These are phyloP conservation scores for Rhizopogon vesiculosus DNA, from an alignment of 768 basidiomycete genomes.

Conservation along the genomic window DNA sequence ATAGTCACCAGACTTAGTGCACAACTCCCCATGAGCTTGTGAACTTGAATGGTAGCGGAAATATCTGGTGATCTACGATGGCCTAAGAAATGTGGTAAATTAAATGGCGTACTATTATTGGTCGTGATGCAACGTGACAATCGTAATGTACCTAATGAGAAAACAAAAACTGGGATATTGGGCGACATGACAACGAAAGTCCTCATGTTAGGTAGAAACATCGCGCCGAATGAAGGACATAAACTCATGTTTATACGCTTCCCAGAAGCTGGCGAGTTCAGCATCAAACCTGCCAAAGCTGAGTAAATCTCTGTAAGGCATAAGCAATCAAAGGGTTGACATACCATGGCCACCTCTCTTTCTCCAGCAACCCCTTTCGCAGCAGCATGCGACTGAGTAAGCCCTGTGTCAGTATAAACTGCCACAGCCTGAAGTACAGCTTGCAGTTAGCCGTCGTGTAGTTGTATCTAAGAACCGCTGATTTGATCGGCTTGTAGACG, in stretches of 20 bases:
- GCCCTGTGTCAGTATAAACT: background rate
- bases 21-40: too few species aligned
- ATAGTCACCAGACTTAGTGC: too few species aligned
- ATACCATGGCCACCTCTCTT: background rate
- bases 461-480: conserved; percentile 4
- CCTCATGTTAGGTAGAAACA: background rate
- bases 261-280: background rate
- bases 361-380: background rate
- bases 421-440: background rate
- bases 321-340: background rate
- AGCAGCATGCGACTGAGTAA: background rate
- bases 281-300: background rate
- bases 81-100: too few species aligned
- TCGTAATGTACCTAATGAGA: too few species aligned
- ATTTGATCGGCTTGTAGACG: background rate
- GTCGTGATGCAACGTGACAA: too few species aligned
- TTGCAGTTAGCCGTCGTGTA: conserved; percentile 1
- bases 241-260: background rate
- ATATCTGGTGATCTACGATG: too few species aligned
- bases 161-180: background rate
- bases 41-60: too few species aligned
- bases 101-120: too few species aligned
- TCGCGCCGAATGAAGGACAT: background rate
- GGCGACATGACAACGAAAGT: background rate
- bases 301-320: background rate